Evolutionary conservation across 2,329 filamentous ascomycete species (phyloP).

Genomic region (Dendryphion nanum): DNA sequence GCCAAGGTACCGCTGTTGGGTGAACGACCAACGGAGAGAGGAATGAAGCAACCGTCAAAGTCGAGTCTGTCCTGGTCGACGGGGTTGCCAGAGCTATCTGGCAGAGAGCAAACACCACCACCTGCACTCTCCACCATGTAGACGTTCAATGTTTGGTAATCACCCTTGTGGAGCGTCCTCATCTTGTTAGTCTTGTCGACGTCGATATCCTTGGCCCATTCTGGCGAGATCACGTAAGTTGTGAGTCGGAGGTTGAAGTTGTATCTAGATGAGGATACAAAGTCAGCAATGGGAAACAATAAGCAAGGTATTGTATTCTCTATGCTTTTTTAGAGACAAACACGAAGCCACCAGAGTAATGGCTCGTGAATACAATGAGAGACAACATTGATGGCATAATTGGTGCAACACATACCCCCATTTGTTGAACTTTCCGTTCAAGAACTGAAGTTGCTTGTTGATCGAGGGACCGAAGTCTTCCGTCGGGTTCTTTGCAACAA

Average conservation of each 20-base stretch:
- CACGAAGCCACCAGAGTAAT: too few species aligned
- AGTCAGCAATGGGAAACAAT: too few species aligned
- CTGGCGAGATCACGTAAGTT: conserved; percentile 8
- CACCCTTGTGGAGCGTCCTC: conserved; percentile 53
- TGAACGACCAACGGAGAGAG: conserved; percentile 8
- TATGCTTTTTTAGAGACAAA: too few species aligned
- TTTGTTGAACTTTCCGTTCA: conserved; percentile 10
- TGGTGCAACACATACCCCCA: too few species aligned
- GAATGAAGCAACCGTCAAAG: conserved; percentile 17
- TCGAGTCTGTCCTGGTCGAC: conserved; percentile 12
- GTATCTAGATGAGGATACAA: too few species aligned
- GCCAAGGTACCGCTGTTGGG: conserved; percentile 10
- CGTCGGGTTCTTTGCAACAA: not conserved
- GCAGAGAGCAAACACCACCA: conserved; percentile 37
- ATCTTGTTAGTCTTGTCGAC: conserved; percentile 29
- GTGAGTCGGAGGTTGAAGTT: conserved; percentile 11
- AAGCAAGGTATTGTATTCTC: too few species aligned
- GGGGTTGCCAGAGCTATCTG: conserved; percentile 4
- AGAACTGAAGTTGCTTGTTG: conserved; percentile 10
- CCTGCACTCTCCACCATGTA: conserved; percentile 53
- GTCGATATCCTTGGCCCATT: conserved; percentile 15
- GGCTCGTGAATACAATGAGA: too few species aligned
- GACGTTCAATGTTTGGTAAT: conserved; percentile 53
- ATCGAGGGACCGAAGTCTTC: conserved; percentile 2
- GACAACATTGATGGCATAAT: too few species aligned